Percentiles rank a stretch among this genome's conserved stretches.
Evolutionary conservation across 257 asterid genomes (phyloP).

Genomic region (Sherardia arvensis): DNA sequence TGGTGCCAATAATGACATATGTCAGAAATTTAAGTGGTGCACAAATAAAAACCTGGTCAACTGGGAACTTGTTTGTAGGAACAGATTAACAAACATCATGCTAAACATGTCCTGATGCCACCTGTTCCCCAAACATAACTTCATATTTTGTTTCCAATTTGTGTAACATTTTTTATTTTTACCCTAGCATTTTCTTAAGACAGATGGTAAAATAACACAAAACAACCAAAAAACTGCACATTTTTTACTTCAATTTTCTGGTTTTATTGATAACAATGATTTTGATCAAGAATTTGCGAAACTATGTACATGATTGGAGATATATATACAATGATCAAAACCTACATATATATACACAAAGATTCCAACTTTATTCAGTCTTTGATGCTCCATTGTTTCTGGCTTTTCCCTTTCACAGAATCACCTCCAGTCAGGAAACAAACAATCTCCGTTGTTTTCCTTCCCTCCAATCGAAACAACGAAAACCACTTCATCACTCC

Average conservation of each 20-base stretch:
- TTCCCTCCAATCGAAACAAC: constrained; percentile 6
- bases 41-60: constrained; percentile 21
- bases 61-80: constrained; percentile 27
- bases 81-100: constrained; percentile 16
- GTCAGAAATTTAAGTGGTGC: background rate
- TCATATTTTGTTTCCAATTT: background rate
- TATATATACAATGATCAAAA: constrained; percentile 15
- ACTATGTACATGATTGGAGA: constrained; percentile 12
- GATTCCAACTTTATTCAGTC: background rate
- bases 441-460: background rate
- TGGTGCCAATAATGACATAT: background rate
- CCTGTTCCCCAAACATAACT: background rate
- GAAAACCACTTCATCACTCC: constrained; percentile 5
- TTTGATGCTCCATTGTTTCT: background rate
- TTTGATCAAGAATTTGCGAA: constrained; percentile 3
- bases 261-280: background rate
- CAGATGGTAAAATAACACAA: background rate
- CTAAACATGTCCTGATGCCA: constrained; percentile 10
- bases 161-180: background rate
- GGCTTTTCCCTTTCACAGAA: constrained; percentile 1
- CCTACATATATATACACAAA: background rate
- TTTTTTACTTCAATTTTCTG: no score
- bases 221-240: no score
- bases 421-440: background rate
- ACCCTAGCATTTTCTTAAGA: background rate